These are phyloP conservation scores for Atkinsonella texensis DNA, from an alignment of 2,329 filamentous ascomycete species.

Conservation along the genomic window DNA sequence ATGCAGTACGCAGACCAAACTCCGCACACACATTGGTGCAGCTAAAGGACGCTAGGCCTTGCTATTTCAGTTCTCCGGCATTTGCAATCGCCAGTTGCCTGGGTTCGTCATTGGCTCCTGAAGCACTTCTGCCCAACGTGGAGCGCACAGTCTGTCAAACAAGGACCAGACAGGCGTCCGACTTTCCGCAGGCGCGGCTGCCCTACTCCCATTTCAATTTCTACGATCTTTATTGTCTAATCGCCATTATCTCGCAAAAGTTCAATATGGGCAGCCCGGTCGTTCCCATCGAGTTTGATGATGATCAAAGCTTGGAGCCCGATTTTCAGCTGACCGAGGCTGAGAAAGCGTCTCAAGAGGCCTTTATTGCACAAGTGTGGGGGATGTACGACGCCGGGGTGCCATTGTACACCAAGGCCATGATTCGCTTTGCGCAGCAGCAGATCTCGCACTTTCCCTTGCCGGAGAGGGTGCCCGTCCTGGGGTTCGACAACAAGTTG, in stretches of 20 bases:
- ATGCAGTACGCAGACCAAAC: no score
- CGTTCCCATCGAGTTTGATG: background rate
- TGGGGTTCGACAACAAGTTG: conserved; percentile 3
- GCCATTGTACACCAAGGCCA: conserved; percentile 3
- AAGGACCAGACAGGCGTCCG: no score
- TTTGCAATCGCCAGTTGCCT: background rate
- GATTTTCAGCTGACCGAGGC: background rate
- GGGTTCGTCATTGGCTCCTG: background rate
- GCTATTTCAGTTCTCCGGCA: no score
- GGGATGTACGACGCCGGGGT: conserved; percentile 2
- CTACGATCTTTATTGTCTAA: no score
- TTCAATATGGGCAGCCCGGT: background rate
- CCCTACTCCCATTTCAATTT: no score
- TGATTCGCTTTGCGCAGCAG: conserved; percentile 2
- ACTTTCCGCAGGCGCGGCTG: no score
- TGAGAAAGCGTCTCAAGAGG: background rate
- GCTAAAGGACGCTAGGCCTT: no score
- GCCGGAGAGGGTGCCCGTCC: background rate
- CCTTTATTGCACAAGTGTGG: background rate
- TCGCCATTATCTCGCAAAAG: no score
- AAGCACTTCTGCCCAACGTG: background rate
- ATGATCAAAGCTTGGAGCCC: background rate
- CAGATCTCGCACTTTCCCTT: background rate
- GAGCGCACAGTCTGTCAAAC: background rate
- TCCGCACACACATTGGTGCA: no score